Evolutionary conservation across 441 rosid genomes (phyloP), one percentile per base, ranked within the genome.

Genomic region (Theobroma grandiflorum): DNA sequence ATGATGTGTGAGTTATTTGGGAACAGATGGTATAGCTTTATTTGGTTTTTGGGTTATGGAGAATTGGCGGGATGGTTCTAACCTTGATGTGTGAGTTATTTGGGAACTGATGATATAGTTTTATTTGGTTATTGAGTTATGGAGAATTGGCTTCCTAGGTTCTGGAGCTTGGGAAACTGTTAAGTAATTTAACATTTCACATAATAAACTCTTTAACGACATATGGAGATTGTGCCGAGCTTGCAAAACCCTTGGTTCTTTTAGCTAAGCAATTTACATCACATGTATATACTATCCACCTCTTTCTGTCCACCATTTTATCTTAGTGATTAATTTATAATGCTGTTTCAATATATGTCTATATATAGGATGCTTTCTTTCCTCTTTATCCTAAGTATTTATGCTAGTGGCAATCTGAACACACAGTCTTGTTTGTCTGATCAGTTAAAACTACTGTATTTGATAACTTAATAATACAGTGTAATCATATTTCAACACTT

Each of bases 171-270:
- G 64, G 10, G 20, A 72, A 53, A 38, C 35, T 53, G n/a, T n/a
- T 1, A 55, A 53, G 63, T 72, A 53, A 53, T 18, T 72, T 72
- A 35, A 55, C 63, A 52, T 72, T 52, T 72, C 47, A 35, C 4
- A 12, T 72, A 72, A 72, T 35, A 37, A 18, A 4, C 7, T 31
- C 42, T 47, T 53, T 52, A 72, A 37, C 5, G 16, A 2, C 22
- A 14, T 47, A n/a, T 40, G 49, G 33, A n/a, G 33, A 11, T 72
- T 55, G 31, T 49, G 75, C 20, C 15, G 49, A 37, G 33, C 64
- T n/a, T 55, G 50, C 64, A 10, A 72, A 53, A 16, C 63, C 49
- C 45, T 55, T 37, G 47, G 31, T 55, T 55, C 64, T 72, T 71
- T 50, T 37, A 53, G 16, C 35, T 37, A 53, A 72, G 63, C 63